Base-by-base conservation (phyloP, 2,329 filamentous ascomycete species). In the Pseudogymnoascus sp. region DNA sequence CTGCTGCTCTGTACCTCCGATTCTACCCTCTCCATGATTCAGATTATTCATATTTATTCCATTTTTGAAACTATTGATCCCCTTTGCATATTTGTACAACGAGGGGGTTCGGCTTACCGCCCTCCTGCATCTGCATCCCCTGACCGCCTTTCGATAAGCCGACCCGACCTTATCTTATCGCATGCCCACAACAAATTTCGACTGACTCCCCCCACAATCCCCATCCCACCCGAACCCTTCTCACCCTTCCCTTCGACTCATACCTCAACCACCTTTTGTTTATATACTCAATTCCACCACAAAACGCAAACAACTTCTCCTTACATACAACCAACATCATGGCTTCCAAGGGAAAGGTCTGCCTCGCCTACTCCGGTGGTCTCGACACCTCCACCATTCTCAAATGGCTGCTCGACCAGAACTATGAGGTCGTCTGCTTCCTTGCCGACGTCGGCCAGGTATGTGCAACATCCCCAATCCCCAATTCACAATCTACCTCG, bases 381-480 rank as follows among this genome's bases (percentile, higher is more conserved):
- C 71, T 78, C 39, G 76, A 78, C 66, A 78, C 76, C 64, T 75
- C 72, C 66, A 76, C 74, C 69, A 76, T 76, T 64, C 69, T 77
- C 64, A 72, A 71, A 64, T 79, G 76, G 75, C 71, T 78, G 57
- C 75, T 78, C 64, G 78, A 81, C 68, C 73, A 80, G 68, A 78
- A 77, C 37, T 81, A 80, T 69, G 78, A 80, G 67, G 61, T 64
- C 58, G 67, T 73, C 24, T 77, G 74, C 72, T 81, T 78, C 72
- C 78, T 88, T 73, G 87, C 87, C 77, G 81, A 90, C 75, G 84
- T 90, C 68, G 88, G 88, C 63, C 87, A 90, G 76, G 84, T 87
- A 70, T 78, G 78, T 76, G 6, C 47, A 54, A 54, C 29, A 21
- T 54, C n/a, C 29, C 47, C 44, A 54, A 21, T 54, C 15, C 29